These are phyloP conservation scores for Russula vinacea DNA, from an alignment of 768 basidiomycete species.

Conservation along the genomic window DNA sequence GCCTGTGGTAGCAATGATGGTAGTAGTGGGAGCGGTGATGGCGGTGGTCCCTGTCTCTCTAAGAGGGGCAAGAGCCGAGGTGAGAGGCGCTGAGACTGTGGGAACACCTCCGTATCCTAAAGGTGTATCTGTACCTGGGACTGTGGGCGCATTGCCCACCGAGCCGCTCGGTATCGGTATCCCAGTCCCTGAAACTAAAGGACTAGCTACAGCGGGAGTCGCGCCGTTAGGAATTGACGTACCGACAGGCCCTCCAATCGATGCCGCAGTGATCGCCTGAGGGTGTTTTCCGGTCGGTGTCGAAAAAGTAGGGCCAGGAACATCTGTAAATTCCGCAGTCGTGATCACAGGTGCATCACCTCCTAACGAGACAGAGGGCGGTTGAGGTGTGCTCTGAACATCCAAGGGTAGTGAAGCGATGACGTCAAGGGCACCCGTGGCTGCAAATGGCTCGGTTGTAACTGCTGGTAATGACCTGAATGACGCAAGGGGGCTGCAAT, in stretches of 20 bases:
- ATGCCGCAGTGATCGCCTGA: background rate
- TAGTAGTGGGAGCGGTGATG: background rate
- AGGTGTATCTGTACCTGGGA: background rate
- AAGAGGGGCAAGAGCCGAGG: background rate
- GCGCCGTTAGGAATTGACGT: background rate
- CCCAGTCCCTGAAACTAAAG: background rate
- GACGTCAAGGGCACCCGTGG: background rate
- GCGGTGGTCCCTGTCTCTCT: background rate
- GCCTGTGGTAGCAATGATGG: background rate
- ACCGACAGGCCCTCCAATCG: background rate
- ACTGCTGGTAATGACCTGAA: background rate
- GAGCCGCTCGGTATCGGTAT: no score
- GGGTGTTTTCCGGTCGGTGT: background rate
- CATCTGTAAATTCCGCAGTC: background rate
- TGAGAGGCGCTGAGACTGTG: background rate
- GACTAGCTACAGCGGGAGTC: background rate
- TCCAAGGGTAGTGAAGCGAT: background rate
- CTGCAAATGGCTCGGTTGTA: background rate
- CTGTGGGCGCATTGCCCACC: no score
- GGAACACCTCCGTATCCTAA: background rate
- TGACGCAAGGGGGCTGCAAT: background rate
- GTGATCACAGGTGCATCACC: background rate
- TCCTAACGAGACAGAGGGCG: background rate
- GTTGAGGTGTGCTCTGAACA: background rate
- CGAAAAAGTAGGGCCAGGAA: background rate